Conservation (phyloP, 2,329 filamentous ascomycete species). For the Phialophora expanda region DNA sequence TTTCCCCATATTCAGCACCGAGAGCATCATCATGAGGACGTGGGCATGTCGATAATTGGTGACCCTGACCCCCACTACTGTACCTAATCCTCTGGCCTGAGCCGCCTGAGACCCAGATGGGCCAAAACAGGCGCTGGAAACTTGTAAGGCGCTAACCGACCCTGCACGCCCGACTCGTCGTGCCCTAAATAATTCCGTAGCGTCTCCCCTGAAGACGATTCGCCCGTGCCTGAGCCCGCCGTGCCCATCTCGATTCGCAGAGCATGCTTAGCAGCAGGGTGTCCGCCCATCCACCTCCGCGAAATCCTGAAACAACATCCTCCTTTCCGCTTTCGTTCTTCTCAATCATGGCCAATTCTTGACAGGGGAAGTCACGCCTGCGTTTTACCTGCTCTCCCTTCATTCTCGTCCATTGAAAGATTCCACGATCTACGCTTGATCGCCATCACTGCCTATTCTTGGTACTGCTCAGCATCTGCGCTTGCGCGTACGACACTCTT, state of each 20-base stretch:
- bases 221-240: constrained; percentile 15
- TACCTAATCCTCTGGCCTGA: neutral
- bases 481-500: constrained; percentile 18
- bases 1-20: constrained; percentile 8
- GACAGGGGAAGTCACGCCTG: constrained; percentile 20
- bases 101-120: neutral
- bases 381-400: constrained; percentile 19
- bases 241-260: constrained; percentile 6
- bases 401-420: constrained; percentile 14
- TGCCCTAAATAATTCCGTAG: neutral
- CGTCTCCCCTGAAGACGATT: constrained; percentile 9
- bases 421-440: constrained; percentile 5
- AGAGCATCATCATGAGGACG: neutral
- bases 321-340: constrained; percentile 23
- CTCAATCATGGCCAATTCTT: constrained; percentile 21
- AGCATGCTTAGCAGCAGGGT: constrained; percentile 2
- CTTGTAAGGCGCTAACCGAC: constrained; percentile 9
- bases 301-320: constrained; percentile 21
- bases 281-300: constrained; percentile 7
- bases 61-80: constrained; percentile 1
- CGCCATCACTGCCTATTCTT: constrained; percentile 19
- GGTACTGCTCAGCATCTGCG: constrained; percentile 17
- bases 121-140: constrained; percentile 12
- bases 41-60: constrained; percentile 20
- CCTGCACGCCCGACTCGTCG: constrained; percentile 4